Evolutionary conservation across 768 basidiomycete genomes (phyloP), one percentile per base, ranked within the genome.

Genomic region (Suillus subaureus): DNA sequence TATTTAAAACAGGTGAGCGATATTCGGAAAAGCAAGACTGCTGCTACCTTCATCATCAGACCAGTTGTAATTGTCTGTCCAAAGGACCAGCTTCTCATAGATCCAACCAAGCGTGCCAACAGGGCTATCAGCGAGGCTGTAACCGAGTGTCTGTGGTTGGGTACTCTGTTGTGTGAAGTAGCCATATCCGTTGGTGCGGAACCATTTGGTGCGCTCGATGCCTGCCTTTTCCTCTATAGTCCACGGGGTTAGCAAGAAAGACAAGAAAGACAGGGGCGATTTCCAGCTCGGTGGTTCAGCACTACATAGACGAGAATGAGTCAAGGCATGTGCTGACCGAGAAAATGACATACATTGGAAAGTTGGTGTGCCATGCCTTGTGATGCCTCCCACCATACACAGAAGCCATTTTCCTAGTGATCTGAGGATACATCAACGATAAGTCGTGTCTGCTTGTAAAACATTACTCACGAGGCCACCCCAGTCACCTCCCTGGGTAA

Each of bases 21-120:
- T 13, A 39, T 35, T 5, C 9, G 8, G 4, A 28, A n/a, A 28
- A 8, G 3, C 11, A 18, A 47, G 13, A 15, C 3, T 0, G 18
- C 71, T 1, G n/a, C 83, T n/a, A 70, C 88, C 78, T 75, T 88
- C 85, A 33, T 88, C 87, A 56, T 86, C 84, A 13, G 79, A 78
- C 87, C 87, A 89, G 0, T 80, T 79, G 71, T 89, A 87, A 1
- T 71, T 67, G 68, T 88, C 87, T 0, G 82, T 81, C 82, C 82
- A 85, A 37, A 73, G 71, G 31, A 81, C 76, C 16, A 85, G 67
- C 61, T 86, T 84, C 68, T 85, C 84, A 63, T 84, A 86, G 23
- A 86, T 83, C 84, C 84, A 85, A 2, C 79, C 82, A 13, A 86
- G 77, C 26, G 85, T 67, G 1, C 85, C 88, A 7, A 79, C 80